Percentiles rank a stretch among this genome's conserved stretches.
phyloP scores from a whole-genome alignment of 192 early-diverging fungal species.

The Dissophora globulifera region DNA sequence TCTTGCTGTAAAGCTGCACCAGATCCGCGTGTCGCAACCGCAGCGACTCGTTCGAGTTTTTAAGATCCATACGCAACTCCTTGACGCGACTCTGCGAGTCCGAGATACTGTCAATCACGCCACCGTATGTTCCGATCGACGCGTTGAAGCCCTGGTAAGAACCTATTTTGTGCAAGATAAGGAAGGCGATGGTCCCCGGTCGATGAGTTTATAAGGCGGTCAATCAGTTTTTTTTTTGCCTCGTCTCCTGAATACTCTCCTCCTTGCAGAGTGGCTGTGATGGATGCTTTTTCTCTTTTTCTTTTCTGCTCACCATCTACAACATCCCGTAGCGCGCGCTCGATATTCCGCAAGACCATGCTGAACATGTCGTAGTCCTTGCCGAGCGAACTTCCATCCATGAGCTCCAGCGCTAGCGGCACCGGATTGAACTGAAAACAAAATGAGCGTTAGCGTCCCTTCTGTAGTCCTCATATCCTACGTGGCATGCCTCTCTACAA shows the following conservation, averaged over 20 bases:
- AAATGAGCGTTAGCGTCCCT: not conserved
- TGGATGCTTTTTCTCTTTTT: not conserved
- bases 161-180: no score
- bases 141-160: slow-evolving; percentile 86
- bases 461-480: not conserved
- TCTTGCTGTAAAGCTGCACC: slow-evolving; percentile 77
- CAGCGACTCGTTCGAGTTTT: slow-evolving; percentile 71
- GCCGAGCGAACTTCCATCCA: slow-evolving; percentile 77
- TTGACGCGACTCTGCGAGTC: slow-evolving; percentile 73
- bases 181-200: no score
- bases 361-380: slow-evolving; percentile 75
- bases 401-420: slow-evolving; percentile 73
- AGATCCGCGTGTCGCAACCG: slow-evolving; percentile 72
- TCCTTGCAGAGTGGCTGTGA: not conserved
- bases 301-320: slow-evolving; percentile 63
- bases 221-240: no score
- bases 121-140: slow-evolving; percentile 84
- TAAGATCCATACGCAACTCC: slow-evolving; percentile 70
- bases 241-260: no score
- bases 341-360: slow-evolving; percentile 64
- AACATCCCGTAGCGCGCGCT: slow-evolving; percentile 75
- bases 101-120: slow-evolving; percentile 74
- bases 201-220: no score
- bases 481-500: no score
- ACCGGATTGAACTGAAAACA: slow-evolving; percentile 77